These are phyloP conservation scores for Diaporthe ampelina DNA, from an alignment of 2,329 filamentous ascomycete species.

Conservation along the genomic window DNA sequence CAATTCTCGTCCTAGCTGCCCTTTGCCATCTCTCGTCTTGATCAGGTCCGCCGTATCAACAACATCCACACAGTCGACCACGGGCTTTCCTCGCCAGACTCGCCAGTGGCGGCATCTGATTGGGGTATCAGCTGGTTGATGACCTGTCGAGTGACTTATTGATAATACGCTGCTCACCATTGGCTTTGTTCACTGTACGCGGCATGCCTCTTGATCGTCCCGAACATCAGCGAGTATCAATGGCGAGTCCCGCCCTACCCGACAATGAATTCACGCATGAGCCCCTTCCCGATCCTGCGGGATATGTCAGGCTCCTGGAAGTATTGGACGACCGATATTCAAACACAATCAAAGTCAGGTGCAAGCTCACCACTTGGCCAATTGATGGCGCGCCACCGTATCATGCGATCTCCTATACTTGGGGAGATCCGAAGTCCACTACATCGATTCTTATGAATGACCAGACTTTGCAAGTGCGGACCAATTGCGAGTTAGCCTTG, in stretches of 20 bases:
- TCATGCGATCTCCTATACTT: constrained; percentile 30
- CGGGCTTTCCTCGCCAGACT: too few relatives aligned
- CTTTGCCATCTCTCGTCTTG: too few relatives aligned
- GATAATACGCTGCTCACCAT: too few relatives aligned
- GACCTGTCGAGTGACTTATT: too few relatives aligned
- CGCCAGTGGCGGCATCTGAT: too few relatives aligned
- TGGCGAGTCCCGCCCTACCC: neutral
- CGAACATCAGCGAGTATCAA: too few relatives aligned
- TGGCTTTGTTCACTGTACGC: too few relatives aligned
- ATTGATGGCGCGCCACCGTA: neutral
- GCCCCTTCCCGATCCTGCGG: neutral
- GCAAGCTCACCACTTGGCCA: constrained; percentile 1
- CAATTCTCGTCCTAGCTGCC: too few relatives aligned
- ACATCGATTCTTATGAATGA: constrained; percentile 12
- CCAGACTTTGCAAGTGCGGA: constrained; percentile 2
- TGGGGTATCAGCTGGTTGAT: too few relatives aligned
- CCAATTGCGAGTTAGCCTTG: constrained; percentile 17
- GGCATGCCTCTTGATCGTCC: too few relatives aligned
- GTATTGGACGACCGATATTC: neutral
- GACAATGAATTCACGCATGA: neutral
- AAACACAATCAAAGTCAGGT: neutral
- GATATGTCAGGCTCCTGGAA: constrained; percentile 5
- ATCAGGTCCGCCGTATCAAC: too few relatives aligned
- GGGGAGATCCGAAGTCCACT: constrained; percentile 2
- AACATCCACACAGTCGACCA: too few relatives aligned